Conservation (phyloP, 2,329 filamentous ascomycete genomes). For the Xylaria sp. region DNA sequence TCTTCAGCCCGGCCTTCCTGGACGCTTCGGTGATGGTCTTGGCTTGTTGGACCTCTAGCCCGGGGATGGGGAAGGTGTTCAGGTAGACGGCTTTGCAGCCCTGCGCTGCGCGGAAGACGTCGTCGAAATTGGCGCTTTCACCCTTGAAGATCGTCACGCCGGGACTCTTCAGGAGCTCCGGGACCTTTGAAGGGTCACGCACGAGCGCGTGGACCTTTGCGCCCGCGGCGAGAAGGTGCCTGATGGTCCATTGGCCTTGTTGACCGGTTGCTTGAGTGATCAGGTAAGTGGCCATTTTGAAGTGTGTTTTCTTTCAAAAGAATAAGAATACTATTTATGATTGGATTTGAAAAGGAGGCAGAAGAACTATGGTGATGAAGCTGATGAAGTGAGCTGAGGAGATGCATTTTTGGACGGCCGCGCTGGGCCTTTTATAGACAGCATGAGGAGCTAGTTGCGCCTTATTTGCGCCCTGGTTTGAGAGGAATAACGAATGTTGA, state of each 20-base stretch:
- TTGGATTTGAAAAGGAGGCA: neutral
- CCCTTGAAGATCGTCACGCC: slow-evolving; percentile 53
- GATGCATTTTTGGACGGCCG: neutral
- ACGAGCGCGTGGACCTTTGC: slow-evolving; percentile 53
- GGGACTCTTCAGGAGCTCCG: slow-evolving; percentile 42
- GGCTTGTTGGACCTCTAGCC: slow-evolving; percentile 48
- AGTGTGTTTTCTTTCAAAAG: neutral
- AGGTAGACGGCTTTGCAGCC: slow-evolving; percentile 50
- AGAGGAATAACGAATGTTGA: neutral
- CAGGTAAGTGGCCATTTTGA: slow-evolving; percentile 50
- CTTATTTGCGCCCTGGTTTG: neutral
- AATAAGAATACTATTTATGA: neutral
- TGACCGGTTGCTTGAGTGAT: slow-evolving; percentile 52
- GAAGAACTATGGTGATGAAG: neutral
- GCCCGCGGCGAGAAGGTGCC: slow-evolving; percentile 50
- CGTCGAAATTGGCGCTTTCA: slow-evolving; percentile 50
- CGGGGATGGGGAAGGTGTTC: slow-evolving; percentile 41
- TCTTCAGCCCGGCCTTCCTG: slow-evolving; percentile 49
- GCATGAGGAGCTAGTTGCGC: neutral
- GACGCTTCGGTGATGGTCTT: slow-evolving; percentile 49
- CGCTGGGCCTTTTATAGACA: slow-evolving; percentile 21
- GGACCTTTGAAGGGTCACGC: slow-evolving; percentile 50
- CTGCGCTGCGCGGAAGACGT: slow-evolving; percentile 48
- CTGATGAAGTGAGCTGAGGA: slow-evolving; percentile 6
- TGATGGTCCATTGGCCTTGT: slow-evolving; percentile 49